A percentile compares a stretch with the other conserved stretches of the same genome.
Conservation (phyloP, 176 grass and related monocot genomes). For the Musa troglodytarum region DNA sequence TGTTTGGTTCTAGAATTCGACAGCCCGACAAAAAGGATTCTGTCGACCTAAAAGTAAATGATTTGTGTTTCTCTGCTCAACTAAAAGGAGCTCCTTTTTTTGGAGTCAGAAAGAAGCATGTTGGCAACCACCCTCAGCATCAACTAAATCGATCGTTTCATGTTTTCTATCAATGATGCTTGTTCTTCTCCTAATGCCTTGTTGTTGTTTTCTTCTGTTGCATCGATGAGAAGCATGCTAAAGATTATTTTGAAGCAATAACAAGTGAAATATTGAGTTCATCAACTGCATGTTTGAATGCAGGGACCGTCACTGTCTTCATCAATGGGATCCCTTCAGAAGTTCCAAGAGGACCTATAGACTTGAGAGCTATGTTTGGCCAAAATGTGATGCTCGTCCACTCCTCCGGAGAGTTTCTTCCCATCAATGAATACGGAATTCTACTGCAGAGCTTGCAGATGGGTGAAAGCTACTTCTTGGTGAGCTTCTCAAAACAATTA, state of each 20-base stretch:
- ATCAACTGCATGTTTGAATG: slow-evolving; percentile 6
- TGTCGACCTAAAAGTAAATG: no score
- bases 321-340: slow-evolving; percentile 80
- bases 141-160: no score
- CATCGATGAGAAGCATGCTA: no score
- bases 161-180: no score
- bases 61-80: no score
- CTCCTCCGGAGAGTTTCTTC: slow-evolving; percentile 63
- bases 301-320: slow-evolving; percentile 94
- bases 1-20: no score
- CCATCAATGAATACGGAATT: slow-evolving; percentile 71
- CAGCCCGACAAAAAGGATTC: no score
- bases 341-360: slow-evolving; percentile 64
- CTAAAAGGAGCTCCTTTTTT: no score
- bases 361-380: slow-evolving; percentile 77
- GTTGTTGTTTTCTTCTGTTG: no score
- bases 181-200: background rate
- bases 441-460: slow-evolving; percentile 84
- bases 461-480: slow-evolving; percentile 93
- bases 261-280: background rate
- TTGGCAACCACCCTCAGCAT: no score
- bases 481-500: slow-evolving; percentile 17
- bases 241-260: no score
- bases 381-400: slow-evolving; percentile 77
- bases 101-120: no score